Conservation (phyloP, 371 early-diverging fungal species). For the Mortierella sp. region DNA sequence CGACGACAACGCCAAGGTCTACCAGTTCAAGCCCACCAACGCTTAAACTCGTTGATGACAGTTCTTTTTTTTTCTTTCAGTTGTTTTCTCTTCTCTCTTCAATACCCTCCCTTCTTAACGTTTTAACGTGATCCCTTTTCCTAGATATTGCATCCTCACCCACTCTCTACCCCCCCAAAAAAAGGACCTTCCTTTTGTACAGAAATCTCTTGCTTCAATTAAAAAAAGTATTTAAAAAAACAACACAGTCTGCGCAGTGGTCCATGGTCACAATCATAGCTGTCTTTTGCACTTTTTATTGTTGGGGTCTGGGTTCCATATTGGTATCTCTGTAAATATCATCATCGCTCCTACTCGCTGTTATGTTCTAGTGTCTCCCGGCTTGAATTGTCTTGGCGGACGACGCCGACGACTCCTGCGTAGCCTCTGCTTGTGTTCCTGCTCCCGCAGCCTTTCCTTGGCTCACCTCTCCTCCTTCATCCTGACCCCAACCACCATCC, state of each 20-base stretch:
- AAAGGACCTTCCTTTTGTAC: background rate
- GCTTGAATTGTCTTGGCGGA: background rate
- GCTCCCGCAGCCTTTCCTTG: background rate
- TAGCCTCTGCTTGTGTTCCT: background rate
- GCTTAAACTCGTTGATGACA: conserved; percentile 37
- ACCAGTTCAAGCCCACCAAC: conserved; percentile 65
- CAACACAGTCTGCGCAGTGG: background rate
- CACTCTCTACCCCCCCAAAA: background rate
- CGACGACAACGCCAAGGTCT: conserved; percentile 70
- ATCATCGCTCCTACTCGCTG: background rate
- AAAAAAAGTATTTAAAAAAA: background rate
- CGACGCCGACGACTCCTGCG: background rate
- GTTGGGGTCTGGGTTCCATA: background rate
- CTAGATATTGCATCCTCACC: conserved; percentile 3
- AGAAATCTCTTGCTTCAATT: background rate
- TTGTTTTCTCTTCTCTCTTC: background rate
- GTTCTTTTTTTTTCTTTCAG: background rate
- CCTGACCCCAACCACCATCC: too few species aligned
- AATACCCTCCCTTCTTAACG: background rate
- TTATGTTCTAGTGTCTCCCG: background rate
- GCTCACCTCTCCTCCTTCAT: background rate
- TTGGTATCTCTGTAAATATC: background rate
- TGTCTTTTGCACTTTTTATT: background rate
- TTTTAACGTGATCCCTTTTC: conserved; percentile 3
- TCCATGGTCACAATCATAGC: background rate